Percentiles rank a stretch among this genome's conserved stretches.
Conservation (phyloP, 441 rosid species). For the Dalechampia spathulata region DNA sequence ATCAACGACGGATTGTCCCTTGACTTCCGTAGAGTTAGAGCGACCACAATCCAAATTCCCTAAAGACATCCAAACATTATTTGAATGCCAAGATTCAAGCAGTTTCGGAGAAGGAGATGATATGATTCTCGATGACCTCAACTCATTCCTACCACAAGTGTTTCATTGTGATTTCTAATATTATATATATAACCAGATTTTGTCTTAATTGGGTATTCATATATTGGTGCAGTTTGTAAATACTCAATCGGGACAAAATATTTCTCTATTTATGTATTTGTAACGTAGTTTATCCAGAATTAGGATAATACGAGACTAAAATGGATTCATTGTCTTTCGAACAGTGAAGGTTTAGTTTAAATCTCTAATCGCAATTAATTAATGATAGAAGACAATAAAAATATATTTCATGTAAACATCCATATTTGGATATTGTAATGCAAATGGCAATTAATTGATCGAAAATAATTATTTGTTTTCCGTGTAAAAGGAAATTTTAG, state of each 20-base stretch:
- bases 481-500: no score
- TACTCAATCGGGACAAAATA: no score
- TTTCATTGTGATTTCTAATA: slow-evolving; percentile 45
- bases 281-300: no score
- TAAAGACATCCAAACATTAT: slow-evolving; percentile 61
- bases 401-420: no score
- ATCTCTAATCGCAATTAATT: no score
- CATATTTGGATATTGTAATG: no score
- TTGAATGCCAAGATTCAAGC: slow-evolving; percentile 51
- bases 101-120: slow-evolving; percentile 33
- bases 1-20: slow-evolving; percentile 23
- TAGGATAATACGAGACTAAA: slow-evolving; percentile 1
- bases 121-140: slow-evolving; percentile 44
- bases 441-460: no score
- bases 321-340: slow-evolving; percentile 7
- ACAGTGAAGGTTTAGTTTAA: slow-evolving; percentile 9
- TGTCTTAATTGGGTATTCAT: no score
- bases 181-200: not conserved
- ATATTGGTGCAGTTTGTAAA: no score
- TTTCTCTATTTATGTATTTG: no score
- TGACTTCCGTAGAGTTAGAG: slow-evolving; percentile 21
- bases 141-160: slow-evolving; percentile 37
- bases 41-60: slow-evolving; percentile 55
- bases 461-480: no score
- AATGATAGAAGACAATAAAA: no score